Base-by-base conservation (phyloP, 805 yeast species). In the Candida ulmi region DNA sequence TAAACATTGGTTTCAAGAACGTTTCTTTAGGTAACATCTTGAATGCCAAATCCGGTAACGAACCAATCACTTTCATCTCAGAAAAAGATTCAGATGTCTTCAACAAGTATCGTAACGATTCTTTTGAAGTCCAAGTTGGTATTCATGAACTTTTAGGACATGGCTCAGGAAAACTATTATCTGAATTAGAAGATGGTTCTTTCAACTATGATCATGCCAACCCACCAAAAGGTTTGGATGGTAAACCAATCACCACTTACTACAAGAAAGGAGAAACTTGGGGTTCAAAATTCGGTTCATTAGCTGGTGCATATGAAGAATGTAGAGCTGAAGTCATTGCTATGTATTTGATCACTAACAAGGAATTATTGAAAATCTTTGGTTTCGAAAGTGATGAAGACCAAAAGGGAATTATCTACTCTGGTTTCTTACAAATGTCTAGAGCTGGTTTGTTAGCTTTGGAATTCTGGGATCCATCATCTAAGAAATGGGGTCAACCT, bases 271-370 rank as follows among this genome's bases (percentile, higher is more conserved):
- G 88, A 37, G 88, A 88, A 58, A 88, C 95, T 4, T 88, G 96
- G 96, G 91, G 95, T 4, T 80, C 91, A 4, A 67, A 83, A 38
- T 88, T 88, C 59, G 91, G 95, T 11, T 69, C 83, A 4, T 60
- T 81, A 44, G 84, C 96, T 8, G 95, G 95, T 21, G 80, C 95
- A 1, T 87, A 82, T 57, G 96, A 88, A 62, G 96, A 88, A 61
- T 88, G 96, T 60, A 77, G 96, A 51, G 96, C 96, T 19, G 96
- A 88, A 60, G 76, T 82, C 42, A 95, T 88, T 35, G 95, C 95
- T 5, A 74, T 88, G 76, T 84, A 75, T 58, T 72, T 88, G 48
- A 75, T 83, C 50, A 76, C 90, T 35, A 80, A 82, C 60, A 68
- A 76, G 42, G 71, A 78, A 39, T 70, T 88, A 26, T 68, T 88